A percentile compares a stretch with the other conserved stretches of the same genome.
Conservation (phyloP, 2,329 filamentous ascomycete genomes). For the Exserohilum turcica region DNA sequence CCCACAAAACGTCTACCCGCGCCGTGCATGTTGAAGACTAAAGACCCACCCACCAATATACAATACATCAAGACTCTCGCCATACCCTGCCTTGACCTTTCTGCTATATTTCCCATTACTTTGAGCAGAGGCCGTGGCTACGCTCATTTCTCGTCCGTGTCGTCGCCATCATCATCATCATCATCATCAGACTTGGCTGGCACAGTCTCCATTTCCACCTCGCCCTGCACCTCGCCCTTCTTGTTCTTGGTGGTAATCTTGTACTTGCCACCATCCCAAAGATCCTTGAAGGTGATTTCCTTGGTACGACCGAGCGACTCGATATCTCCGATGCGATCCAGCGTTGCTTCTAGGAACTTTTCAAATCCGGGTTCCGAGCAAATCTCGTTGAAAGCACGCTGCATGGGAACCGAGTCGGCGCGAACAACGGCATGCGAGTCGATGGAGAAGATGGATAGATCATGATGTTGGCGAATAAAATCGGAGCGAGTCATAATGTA, state of each 20-base stretch:
- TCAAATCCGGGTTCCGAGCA: slow-evolving; percentile 78
- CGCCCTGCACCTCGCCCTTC: slow-evolving; percentile 36
- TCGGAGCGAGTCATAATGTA: slow-evolving; percentile 95
- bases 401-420: slow-evolving; percentile 95
- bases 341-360: slow-evolving; percentile 77
- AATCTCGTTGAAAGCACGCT: slow-evolving; percentile 85
- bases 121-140: background rate
- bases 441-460: slow-evolving; percentile 94
- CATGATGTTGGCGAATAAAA: slow-evolving; percentile 91
- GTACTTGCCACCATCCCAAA: slow-evolving; percentile 84
- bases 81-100: background rate
- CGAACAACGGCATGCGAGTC: slow-evolving; percentile 84
- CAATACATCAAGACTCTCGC: background rate
- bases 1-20: background rate
- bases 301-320: slow-evolving; percentile 92
- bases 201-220: slow-evolving; percentile 42
- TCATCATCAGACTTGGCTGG: slow-evolving; percentile 35
- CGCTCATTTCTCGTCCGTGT: slow-evolving; percentile 17
- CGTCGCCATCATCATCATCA: slow-evolving; percentile 24
- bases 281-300: slow-evolving; percentile 92
- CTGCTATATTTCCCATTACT: background rate
- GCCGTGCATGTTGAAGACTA: background rate
- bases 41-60: background rate
- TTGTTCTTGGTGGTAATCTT: slow-evolving; percentile 37
- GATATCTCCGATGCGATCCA: slow-evolving; percentile 87